Evolutionary conservation across 2,329 filamentous ascomycete genomes (phyloP).

Genomic region (Fusarium chaquense): DNA sequence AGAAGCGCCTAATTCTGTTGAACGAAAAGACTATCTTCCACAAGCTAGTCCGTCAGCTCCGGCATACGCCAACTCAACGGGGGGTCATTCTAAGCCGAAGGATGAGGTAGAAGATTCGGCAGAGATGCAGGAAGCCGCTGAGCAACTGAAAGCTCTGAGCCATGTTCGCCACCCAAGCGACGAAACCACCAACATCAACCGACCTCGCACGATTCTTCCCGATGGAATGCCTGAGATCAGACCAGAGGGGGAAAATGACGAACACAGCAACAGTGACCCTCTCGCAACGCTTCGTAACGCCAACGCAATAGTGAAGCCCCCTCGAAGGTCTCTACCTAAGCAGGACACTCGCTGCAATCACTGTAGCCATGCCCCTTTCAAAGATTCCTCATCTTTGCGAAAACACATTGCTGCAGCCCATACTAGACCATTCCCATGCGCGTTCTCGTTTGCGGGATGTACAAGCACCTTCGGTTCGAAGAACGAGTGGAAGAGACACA

Average conservation of each 20-base stretch:
- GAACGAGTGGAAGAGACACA: slow-evolving; percentile 98
- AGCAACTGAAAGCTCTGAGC: slow-evolving; percentile 74
- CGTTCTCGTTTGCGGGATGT: slow-evolving; percentile 87
- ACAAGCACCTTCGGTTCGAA: slow-evolving; percentile 87
- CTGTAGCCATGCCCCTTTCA: slow-evolving; percentile 74
- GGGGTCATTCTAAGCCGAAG: slow-evolving; percentile 49
- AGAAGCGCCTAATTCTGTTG: slow-evolving; percentile 41
- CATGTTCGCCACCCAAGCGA: slow-evolving; percentile 70
- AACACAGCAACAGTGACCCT: slow-evolving; percentile 47
- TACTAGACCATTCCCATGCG: slow-evolving; percentile 83
- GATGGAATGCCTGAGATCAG: slow-evolving; percentile 53
- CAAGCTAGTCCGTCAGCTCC: slow-evolving; percentile 48
- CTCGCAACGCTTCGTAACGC: slow-evolving; percentile 40
- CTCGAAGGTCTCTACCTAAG: slow-evolving; percentile 64
- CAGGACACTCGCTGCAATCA: slow-evolving; percentile 71
- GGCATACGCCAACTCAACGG: slow-evolving; percentile 38
- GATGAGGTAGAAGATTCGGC: slow-evolving; percentile 68
- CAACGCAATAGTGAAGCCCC: slow-evolving; percentile 54
- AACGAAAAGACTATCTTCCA: slow-evolving; percentile 43
- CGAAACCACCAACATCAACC: slow-evolving; percentile 52
- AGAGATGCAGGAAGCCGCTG: slow-evolving; percentile 76
- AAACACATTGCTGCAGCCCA: slow-evolving; percentile 77
- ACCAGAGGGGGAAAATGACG: slow-evolving; percentile 54
- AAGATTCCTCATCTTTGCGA: slow-evolving; percentile 73
- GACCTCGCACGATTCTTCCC: slow-evolving; percentile 56